Conservation (phyloP, 257 asterid species). For the Nicotiana noctiflora region DNA sequence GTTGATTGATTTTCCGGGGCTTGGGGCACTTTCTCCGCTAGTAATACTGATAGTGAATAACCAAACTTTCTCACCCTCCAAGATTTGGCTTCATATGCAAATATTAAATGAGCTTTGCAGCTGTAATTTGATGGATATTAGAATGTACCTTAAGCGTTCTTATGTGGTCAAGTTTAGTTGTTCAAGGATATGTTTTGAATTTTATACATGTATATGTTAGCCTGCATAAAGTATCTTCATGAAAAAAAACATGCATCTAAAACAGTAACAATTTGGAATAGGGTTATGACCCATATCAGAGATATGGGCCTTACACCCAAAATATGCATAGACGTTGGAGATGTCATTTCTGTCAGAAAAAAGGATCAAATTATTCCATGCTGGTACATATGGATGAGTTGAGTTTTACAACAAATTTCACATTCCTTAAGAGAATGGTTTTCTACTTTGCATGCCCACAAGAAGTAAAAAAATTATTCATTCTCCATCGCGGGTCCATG, state of each 20-base stretch:
- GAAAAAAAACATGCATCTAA: neutral
- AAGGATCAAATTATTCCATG: neutral
- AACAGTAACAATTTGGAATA: neutral
- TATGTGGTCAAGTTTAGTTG: neutral
- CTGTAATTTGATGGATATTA: neutral
- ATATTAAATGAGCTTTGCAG: neutral
- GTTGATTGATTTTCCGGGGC: neutral
- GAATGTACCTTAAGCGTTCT: neutral
- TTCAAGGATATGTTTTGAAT: neutral
- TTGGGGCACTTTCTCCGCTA: neutral
- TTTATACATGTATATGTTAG: neutral
- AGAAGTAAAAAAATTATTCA: neutral
- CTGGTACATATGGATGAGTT: neutral
- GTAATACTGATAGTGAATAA: neutral
- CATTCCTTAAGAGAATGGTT: neutral
- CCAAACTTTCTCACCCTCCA: neutral
- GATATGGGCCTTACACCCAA: neutral
- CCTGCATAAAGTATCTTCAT: neutral
- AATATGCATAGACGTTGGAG: neutral
- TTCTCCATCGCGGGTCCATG: neutral
- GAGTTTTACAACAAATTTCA: neutral
- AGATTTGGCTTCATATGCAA: neutral
- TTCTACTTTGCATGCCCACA: neutral
- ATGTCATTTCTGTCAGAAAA: neutral
- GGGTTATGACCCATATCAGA: neutral